Conservation (phyloP, 2,329 filamentous ascomycete species). For the Aureobasidium subglaciale region DNA sequence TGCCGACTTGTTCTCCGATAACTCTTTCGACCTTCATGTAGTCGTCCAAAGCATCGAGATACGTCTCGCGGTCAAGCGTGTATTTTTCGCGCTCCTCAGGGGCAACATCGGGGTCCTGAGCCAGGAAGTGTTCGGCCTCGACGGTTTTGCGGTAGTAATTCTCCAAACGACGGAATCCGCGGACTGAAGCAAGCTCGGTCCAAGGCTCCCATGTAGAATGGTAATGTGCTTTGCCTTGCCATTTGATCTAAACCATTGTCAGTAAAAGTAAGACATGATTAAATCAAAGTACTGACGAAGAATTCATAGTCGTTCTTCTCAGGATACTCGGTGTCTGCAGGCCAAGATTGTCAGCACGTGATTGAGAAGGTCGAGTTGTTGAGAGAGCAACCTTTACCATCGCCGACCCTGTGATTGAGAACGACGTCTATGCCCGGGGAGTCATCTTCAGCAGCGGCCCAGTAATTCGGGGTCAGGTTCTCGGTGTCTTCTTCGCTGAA, state of each 20-base stretch:
- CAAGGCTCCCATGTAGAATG: slow-evolving; percentile 93
- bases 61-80: slow-evolving; percentile 87
- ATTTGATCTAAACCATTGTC: slow-evolving; percentile 66
- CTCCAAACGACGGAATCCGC: slow-evolving; percentile 81
- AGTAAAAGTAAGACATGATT: slow-evolving; percentile 16
- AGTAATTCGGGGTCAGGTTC: slow-evolving; percentile 60
- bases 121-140: slow-evolving; percentile 69
- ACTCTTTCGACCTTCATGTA: slow-evolving; percentile 90
- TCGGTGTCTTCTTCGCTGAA: slow-evolving; percentile 55
- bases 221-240: slow-evolving; percentile 90
- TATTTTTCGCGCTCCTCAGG: slow-evolving; percentile 88
- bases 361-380: neutral
- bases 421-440: slow-evolving; percentile 85
- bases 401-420: slow-evolving; percentile 74
- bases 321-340: slow-evolving; percentile 30
- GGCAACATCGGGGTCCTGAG: slow-evolving; percentile 64
- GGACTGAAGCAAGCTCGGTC: slow-evolving; percentile 65
- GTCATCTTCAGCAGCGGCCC: slow-evolving; percentile 64
- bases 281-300: slow-evolving; percentile 36
- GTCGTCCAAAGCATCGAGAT: slow-evolving; percentile 80
- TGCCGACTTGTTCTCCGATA: slow-evolving; percentile 69
- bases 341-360: neutral
- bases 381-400: slow-evolving; percentile 42
- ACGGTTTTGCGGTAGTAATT: slow-evolving; percentile 89
- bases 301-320: slow-evolving; percentile 79